Base-by-base conservation (phyloP, 2,329 filamentous ascomycete genomes). In the Pestalotiopsis sp. region DNA sequence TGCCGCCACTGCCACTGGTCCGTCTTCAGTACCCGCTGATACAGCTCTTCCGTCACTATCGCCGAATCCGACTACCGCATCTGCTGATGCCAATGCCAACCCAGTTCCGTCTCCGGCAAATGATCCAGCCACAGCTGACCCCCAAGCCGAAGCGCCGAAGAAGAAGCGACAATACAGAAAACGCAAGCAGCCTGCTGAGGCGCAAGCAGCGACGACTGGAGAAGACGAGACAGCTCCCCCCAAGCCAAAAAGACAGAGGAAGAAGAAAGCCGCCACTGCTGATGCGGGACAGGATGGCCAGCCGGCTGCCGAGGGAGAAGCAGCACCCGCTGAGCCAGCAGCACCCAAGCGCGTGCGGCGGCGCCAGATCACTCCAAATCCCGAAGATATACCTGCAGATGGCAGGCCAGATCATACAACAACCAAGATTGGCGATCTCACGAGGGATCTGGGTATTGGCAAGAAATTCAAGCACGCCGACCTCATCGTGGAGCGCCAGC, bases 401-500 rank as follows among this genome's bases (percentile, higher is more conserved):
- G 84, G 87, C 68, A 79, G 86, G 70, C 90, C 95, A 67, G 91
- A 94, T 75, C 83, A 88, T 25, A 86, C 87, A 27, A 86, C 85
- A 3, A 86, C 92, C 31, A 93, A 89, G 66, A 93, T 96, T 90
- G 87, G 86, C 58, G 91, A 94, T 68, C 80, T 96, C 3, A 92
- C 89, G 64, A 88, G 86, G 70, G 91, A 93, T 75, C 82, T 92
- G 66, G 86, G 86, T 25, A 91, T 91, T 68, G 93, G 93, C 68
- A 93, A 92, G 77, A 90, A 91, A 69, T 95, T 93, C 68, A 91
- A 90, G 74, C 87, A 91, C 3, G 92, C 94, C 73, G 89, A 90
- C 74, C 90, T 92, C 75, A 90, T 96, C 73, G 88, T 90, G 57
- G 86, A 90, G 72, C 89, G 93, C 58, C 87, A 93, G 80, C 82